Evolutionary conservation across 805 yeast genomes (phyloP), one percentile per base, ranked within the genome.

Genomic region (Brettanomyces sp.): DNA sequence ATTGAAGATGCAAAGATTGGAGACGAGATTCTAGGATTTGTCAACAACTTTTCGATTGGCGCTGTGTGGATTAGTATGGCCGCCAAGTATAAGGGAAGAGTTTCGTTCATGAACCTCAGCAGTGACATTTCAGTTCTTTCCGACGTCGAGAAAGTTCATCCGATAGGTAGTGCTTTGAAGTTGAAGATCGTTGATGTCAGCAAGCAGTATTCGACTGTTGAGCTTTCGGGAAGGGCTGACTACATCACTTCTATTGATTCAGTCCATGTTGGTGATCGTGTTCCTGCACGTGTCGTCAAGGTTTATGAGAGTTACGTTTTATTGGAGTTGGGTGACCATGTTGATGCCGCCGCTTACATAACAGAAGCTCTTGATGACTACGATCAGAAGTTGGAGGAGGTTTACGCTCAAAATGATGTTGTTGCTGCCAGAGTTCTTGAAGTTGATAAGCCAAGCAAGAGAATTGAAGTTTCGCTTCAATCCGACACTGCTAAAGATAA

Each of bases 311-410:
- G 74, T 39, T 78, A 72, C 53, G 80, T 86, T 37, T 63, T 84
- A 52, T 82, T 87, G 39, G 85, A 83, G 49, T 64, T 88, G 40
- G 85, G 88, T n/a, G 71, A 72, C 33, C 72, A 69, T 41, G 69
- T 82, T 8, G 71, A 73, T 33, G 90, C 84, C 3, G 70, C 81
- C 45, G 73, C 93, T 3, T 79, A 74, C 57, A 75, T 83, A 44
- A 80, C 93, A 3, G 96, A 88, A 60, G 88, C 95, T 5, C 67
- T 85, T 52, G 76, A 81, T 56, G 83, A 83, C 58, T 86, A 76
- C 59, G 69, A 79, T 34, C 65, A 72, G 36, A 69, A 73, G 41
- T 62, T 84, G 42, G 71, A 70, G 33, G 74, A 70, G 12, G 69
- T 68, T 4, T 82, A 66, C 58, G 59, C 69, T 4, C 63, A 66